Percentiles rank a stretch among this genome's conserved stretches.
These are phyloP conservation scores for Aeminium ludgeri DNA, from an alignment of 495 filamentous ascomycete species.

Conservation along the genomic window DNA sequence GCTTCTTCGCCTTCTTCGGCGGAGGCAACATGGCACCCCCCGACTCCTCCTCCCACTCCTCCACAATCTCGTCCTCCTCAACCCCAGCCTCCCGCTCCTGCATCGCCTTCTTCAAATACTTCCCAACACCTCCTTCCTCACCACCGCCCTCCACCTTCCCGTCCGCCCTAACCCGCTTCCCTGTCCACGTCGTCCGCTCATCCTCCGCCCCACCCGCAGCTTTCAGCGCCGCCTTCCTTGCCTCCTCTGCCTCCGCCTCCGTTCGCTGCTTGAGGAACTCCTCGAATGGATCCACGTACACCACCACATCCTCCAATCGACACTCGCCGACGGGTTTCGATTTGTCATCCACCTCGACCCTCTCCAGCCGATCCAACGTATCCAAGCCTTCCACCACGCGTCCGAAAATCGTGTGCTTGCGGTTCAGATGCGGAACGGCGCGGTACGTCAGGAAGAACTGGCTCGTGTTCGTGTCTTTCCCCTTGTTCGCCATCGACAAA, in stretches of 20 bases:
- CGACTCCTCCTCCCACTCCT: slow-evolving; percentile 35
- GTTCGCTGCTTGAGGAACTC: slow-evolving; percentile 59
- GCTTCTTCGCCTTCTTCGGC: slow-evolving; percentile 61
- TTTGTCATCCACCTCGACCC: slow-evolving; percentile 44
- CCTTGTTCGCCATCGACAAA: slow-evolving; percentile 73
- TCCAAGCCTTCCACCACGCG: slow-evolving; percentile 57
- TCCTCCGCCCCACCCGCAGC: slow-evolving; percentile 46
- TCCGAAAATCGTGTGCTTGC: slow-evolving; percentile 93
- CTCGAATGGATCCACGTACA: slow-evolving; percentile 91
- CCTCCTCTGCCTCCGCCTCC: slow-evolving; percentile 27
- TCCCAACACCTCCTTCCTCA: slow-evolving; percentile 47
- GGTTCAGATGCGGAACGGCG: slow-evolving; percentile 63
- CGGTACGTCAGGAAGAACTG: slow-evolving; percentile 95
- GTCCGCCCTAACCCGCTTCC: slow-evolving; percentile 38
- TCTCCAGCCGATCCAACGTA: slow-evolving; percentile 58
- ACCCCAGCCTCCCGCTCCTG: slow-evolving; percentile 20
- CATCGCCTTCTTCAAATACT: slow-evolving; percentile 53
- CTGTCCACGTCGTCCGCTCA: slow-evolving; percentile 80
- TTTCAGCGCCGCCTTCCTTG: slow-evolving; percentile 26
- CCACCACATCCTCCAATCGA: slow-evolving; percentile 60
- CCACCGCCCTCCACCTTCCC: slow-evolving; percentile 34
- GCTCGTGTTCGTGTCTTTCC: slow-evolving; percentile 85
- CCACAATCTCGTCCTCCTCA: slow-evolving; percentile 38
- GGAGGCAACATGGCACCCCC: slow-evolving; percentile 44
- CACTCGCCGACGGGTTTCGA: slow-evolving; percentile 61